phyloP scores from a whole-genome alignment of 345 rosid genomes.

The Citrus trifoliata region DNA sequence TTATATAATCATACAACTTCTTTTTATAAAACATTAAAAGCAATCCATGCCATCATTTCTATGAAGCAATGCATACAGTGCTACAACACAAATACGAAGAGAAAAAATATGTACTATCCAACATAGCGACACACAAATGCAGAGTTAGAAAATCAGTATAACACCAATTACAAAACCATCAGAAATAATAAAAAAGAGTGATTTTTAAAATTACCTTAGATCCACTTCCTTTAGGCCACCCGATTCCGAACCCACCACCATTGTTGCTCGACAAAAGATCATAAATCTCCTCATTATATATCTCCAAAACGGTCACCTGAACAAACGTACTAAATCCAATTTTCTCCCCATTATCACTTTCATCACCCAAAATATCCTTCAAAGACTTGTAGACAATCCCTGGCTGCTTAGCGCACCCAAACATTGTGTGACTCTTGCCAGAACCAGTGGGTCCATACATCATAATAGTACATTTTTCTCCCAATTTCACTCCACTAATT shows the following conservation, averaged over 20 bases:
- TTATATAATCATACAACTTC: neutral
- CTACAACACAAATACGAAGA: neutral
- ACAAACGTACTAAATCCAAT: constrained; percentile 53
- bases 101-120: neutral
- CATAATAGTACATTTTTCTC: constrained; percentile 82
- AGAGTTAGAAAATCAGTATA: neutral
- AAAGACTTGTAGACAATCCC: constrained; percentile 84
- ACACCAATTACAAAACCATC: neutral
- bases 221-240: constrained; percentile 74
- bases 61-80: neutral
- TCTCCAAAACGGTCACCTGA: constrained; percentile 89
- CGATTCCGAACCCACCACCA: constrained; percentile 67
- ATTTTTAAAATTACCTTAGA: constrained; percentile 45
- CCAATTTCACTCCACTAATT: constrained; percentile 73
- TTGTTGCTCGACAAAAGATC: constrained; percentile 70
- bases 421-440: constrained; percentile 95
- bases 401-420: constrained; percentile 81
- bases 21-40: neutral
- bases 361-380: constrained; percentile 71
- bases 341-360: constrained; percentile 25
- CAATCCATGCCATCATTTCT: neutral
- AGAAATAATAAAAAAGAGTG: neutral
- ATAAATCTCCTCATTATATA: constrained; percentile 89
- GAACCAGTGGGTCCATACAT: constrained; percentile 99
- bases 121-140: neutral